These are phyloP conservation scores for Brasenia schreberi DNA, from an alignment of 164 flowering plant species.

Conservation along the genomic window DNA sequence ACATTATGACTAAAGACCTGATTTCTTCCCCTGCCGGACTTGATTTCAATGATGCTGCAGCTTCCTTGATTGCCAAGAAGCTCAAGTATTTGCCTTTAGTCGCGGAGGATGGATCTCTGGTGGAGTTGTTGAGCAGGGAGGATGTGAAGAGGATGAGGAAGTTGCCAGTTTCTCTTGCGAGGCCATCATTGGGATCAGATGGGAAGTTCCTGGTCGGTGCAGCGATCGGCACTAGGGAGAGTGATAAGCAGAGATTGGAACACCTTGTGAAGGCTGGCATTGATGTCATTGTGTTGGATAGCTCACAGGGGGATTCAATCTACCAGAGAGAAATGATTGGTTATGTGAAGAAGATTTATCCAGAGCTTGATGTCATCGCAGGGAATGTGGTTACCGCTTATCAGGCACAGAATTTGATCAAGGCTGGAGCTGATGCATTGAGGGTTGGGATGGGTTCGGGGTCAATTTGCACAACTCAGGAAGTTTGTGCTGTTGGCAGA, in stretches of 20 bases:
- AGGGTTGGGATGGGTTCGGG: conserved; percentile 99
- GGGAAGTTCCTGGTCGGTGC: conserved; percentile 81
- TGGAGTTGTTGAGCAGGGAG: conserved; percentile 40
- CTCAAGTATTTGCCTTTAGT: conserved; percentile 39
- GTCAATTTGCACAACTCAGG: conserved; percentile 93
- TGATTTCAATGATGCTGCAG: conserved; percentile 43
- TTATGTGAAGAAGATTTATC: conserved; percentile 53
- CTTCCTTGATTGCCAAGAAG: conserved; percentile 22
- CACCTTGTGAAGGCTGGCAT: conserved; percentile 74
- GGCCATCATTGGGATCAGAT: conserved; percentile 53
- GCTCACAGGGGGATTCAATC: conserved; percentile 86
- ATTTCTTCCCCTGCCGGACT: conserved; percentile 23
- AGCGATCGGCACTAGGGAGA: conserved; percentile 72
- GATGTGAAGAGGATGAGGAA: conserved; percentile 58
- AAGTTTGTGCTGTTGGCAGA: conserved; percentile 91
- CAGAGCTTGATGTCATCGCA: conserved; percentile 71
- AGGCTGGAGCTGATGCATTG: conserved; percentile 84
- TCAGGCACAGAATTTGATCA: conserved; percentile 78
- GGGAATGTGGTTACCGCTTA: conserved; percentile 77
- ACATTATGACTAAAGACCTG: conserved; percentile 26
- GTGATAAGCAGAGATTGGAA: conserved; percentile 78
- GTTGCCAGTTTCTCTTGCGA: conserved; percentile 38
- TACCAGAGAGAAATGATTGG: conserved; percentile 91
- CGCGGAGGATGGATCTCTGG: conserved; percentile 35
- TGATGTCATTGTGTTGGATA: conserved; percentile 72